Percentiles rank a stretch among this genome's conserved stretches.
These are phyloP conservation scores for Cucurbita ficifolia DNA, from an alignment of 306 rosid genomes.

Conservation along the genomic window DNA sequence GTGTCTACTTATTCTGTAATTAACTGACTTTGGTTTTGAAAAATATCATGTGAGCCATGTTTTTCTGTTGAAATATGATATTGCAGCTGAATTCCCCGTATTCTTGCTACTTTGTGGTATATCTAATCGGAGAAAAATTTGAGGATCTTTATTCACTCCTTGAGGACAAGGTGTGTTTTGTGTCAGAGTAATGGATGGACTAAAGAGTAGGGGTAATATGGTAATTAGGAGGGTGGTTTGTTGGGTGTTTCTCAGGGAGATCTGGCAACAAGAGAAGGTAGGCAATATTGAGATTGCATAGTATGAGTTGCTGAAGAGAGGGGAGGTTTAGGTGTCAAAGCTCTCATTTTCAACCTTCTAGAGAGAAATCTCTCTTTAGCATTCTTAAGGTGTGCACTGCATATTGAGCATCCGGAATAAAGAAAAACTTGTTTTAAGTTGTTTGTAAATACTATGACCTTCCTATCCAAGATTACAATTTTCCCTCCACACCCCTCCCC, in stretches of 20 bases:
- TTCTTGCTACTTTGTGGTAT: neutral
- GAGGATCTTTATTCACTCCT: neutral
- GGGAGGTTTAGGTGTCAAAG: neutral
- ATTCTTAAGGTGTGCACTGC: neutral
- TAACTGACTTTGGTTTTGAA: neutral
- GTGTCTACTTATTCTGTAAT: neutral
- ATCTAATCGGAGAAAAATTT: neutral
- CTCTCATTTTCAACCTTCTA: neutral
- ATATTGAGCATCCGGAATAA: neutral
- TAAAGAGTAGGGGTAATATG: neutral
- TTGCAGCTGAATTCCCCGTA: constrained; percentile 12
- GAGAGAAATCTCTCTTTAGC: neutral
- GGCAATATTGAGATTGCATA: neutral
- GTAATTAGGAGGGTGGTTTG: neutral
- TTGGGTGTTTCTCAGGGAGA: neutral
- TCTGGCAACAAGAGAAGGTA: neutral
- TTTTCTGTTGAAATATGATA: constrained; percentile 1
- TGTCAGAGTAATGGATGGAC: neutral
- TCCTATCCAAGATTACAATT: neutral
- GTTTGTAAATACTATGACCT: neutral
- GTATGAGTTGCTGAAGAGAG: neutral
- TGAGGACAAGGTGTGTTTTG: neutral
- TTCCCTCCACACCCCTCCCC: no score
- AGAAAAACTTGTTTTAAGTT: neutral
- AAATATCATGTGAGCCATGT: neutral